Base-by-base conservation (phyloP, 2,329 filamentous ascomycete species). In the Cytospora leucostoma region DNA sequence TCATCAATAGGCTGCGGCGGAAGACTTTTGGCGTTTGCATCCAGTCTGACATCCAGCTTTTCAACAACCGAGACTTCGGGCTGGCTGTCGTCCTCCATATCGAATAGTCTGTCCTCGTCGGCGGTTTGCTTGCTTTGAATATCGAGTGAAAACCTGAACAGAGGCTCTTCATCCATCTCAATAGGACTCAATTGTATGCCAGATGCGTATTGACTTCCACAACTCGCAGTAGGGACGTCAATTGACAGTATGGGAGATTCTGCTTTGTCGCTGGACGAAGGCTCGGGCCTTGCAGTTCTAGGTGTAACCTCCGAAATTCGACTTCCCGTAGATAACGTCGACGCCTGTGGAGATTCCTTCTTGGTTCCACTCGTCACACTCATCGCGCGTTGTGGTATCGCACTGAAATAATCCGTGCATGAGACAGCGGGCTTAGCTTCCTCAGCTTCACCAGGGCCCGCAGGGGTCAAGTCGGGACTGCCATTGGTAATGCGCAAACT, bases 401-500 rank as follows among this genome's bases (percentile, higher is more conserved):
- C 35, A 17, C 50, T 49, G 13, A 64, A 64, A 40, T 61, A 61
- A 17, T 52, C 64, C 17, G 54, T 27, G 15, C 33, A 8, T 17
- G 37, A 38, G 44, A n/a, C 35, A 40, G 44, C 8, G 37, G 47
- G 13, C 12, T 44, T 21, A 11, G 27, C 35, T 7, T 34, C 19
- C 32, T 65, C 59, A 21, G n/a, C 11, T 27, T 54, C 47, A 56
- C 27, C 27, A 49, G 50, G 55, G 52, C 56, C 51, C 57, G 72
- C 68, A 62, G 78, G 74, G 54, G 80, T 84, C n/a, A 75, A 73
- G 15, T 73, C 72, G 2, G 86, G 86, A 62, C 80, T 84, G 15
- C 84, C 86, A 71, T 89, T 89, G 27, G 79, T 87, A 62, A 89
- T 88, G 40, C 84, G 81, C 56, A 89, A 70, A 1, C 84, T 84